Base-by-base conservation (phyloP, 116 monocot species). In the Iris pallida region DNA sequence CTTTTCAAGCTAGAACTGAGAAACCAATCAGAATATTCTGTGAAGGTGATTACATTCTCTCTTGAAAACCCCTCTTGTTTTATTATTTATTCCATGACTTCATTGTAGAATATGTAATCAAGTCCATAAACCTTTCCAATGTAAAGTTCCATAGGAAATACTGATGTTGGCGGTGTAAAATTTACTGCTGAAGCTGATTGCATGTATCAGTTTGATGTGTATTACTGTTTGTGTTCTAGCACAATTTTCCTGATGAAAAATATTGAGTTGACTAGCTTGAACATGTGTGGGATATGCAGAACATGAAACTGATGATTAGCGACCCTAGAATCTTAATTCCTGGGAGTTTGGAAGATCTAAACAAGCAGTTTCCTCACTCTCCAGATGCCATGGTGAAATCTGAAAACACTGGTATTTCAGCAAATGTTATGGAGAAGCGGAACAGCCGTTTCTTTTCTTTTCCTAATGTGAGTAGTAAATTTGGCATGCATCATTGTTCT, bases 291-390 rank as follows among this genome's bases (percentile, higher is more conserved):
- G 71, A 62, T 75, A 68, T 78, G 67, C 93, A 98, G 97, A 87
- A 90, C 68, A 68, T 98, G 65, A 98, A 90, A 73, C 88, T 98
- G 90, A 82, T 80, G 70, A 83, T 98, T 61, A 93, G 87, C 71
- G 75, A 90, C 57, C 90, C 97, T 66, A 87, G 93, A 71, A 85
- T 80, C 54, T 75, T 98, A 56, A 83, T 81, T 70, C 90, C 93
- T 66, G 90, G 85, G 14, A 83, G 57, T 76, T 64, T 66, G 46
- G 78, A 49, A 69, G 83, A 84, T 42, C 12, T 83, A 59, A 48
- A 78, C 16, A 20, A 68, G 46, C 80, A 85, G 46, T 88, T 87
- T 76, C 90, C 90, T 42, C 48, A 46, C 20, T 83, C 83, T 70
- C 67, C 87, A 66, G 78, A 75, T 66, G 80, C 81, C 62, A 65